These are phyloP conservation scores for Ogataea pilisensis DNA, from an alignment of 805 yeast genomes.

Conservation along the genomic window DNA sequence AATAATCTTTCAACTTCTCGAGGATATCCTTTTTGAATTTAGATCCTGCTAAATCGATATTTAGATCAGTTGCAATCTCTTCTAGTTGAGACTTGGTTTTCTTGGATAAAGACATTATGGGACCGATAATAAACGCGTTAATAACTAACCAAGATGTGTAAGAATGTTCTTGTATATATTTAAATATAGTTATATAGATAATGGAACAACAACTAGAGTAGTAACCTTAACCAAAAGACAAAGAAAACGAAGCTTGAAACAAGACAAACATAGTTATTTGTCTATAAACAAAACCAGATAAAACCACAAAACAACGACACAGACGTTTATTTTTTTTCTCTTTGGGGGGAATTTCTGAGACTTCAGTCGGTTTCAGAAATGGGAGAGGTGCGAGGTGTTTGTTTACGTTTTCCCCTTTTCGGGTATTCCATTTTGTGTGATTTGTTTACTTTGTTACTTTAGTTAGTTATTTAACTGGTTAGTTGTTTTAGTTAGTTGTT, in stretches of 20 bases:
- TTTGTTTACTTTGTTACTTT: not conserved
- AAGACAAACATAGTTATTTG: no score
- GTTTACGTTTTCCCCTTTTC: conserved; percentile 14
- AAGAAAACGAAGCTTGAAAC: not conserved
- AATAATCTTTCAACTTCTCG: conserved; percentile 20
- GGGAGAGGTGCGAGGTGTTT: not conserved
- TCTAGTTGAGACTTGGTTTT: conserved; percentile 30
- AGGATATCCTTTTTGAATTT: conserved; percentile 28
- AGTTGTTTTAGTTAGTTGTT: not conserved
- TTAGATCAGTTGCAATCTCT: conserved; percentile 29
- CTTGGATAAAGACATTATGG: conserved; percentile 22
- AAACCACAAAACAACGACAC: not conserved
- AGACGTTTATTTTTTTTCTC: not conserved
- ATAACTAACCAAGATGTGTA: not conserved
- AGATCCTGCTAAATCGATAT: conserved; percentile 19
- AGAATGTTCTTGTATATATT: no score
- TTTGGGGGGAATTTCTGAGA: no score
- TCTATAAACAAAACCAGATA: no score
- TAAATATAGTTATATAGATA: no score
- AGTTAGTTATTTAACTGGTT: not conserved
- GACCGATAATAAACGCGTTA: not conserved
- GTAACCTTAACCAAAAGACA: not conserved
- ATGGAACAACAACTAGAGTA: no score
- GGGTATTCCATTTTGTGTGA: no score
- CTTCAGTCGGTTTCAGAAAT: not conserved